These are phyloP conservation scores for Xylaria scruposa DNA, from an alignment of 495 filamentous ascomycete genomes.

Conservation along the genomic window DNA sequence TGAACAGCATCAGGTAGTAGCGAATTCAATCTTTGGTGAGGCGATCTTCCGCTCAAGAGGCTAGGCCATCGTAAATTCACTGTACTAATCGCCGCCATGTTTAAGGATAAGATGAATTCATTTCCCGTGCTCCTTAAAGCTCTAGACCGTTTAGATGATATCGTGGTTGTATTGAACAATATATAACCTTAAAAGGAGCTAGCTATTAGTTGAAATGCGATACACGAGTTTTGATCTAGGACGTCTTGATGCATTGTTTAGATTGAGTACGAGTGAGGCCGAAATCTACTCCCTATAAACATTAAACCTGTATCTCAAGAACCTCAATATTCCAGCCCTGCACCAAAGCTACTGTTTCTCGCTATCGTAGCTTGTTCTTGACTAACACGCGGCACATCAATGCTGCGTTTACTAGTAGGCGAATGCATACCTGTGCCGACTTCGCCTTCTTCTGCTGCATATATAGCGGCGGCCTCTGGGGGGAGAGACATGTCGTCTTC, in stretches of 20 bases:
- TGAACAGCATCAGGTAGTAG: neutral
- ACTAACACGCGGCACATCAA: slow-evolving; percentile 46
- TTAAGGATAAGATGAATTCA: neutral
- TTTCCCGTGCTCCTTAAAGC: neutral
- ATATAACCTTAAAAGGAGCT: neutral
- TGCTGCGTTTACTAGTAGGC: slow-evolving; percentile 41
- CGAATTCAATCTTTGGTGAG: neutral
- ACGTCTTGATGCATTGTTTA: neutral
- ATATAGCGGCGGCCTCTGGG: slow-evolving; percentile 39
- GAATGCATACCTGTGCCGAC: slow-evolving; percentile 34
- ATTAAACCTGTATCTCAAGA: neutral
- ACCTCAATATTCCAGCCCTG: slow-evolving; percentile 51
- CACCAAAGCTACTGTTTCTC: slow-evolving; percentile 54
- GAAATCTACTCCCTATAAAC: neutral
- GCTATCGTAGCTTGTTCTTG: slow-evolving; percentile 51
- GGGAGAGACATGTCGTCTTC: slow-evolving; percentile 49
- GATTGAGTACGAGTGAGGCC: neutral
- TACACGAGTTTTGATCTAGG: neutral
- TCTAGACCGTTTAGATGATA: neutral
- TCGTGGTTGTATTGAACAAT: neutral
- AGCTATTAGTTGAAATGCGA: neutral
- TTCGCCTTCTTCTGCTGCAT: slow-evolving; percentile 51
- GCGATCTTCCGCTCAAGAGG: neutral
- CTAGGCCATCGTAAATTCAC: neutral
- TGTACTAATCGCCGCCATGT: neutral